Evolutionary conservation across 2,329 filamentous ascomycete species (phyloP).

Genomic region (Sporothrix sp.): DNA sequence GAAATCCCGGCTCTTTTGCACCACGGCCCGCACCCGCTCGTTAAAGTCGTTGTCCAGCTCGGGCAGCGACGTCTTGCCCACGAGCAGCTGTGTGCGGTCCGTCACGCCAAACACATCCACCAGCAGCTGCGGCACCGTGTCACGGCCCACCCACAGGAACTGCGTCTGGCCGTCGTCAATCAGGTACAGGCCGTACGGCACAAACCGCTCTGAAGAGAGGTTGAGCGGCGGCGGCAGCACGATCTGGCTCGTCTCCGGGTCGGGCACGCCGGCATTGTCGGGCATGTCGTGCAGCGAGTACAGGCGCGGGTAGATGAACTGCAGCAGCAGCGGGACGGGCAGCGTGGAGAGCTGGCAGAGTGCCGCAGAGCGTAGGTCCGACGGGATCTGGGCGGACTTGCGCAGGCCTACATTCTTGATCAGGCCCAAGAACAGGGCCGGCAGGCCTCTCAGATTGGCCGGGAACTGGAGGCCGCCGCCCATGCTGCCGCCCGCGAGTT

Average conservation of each 20-base stretch:
- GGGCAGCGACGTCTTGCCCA: slow-evolving; percentile 81
- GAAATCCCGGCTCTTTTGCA: slow-evolving; percentile 88
- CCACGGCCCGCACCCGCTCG: slow-evolving; percentile 79
- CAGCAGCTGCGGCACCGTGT: slow-evolving; percentile 82
- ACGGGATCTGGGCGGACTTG: slow-evolving; percentile 87
- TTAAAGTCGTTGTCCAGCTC: slow-evolving; percentile 94
- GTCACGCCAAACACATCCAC: slow-evolving; percentile 82
- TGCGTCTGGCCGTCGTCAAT: slow-evolving; percentile 97
- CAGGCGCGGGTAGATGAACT: slow-evolving; percentile 80
- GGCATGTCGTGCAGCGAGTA: slow-evolving; percentile 96
- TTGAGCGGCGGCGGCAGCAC: slow-evolving; percentile 76
- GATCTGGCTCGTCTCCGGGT: slow-evolving; percentile 80
- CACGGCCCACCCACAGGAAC: slow-evolving; percentile 92
- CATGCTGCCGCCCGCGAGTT: slow-evolving; percentile 91
- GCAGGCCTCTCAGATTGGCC: slow-evolving; percentile 78
- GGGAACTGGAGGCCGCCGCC: slow-evolving; percentile 91
- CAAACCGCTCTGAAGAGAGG: slow-evolving; percentile 77
- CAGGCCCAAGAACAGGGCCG: slow-evolving; percentile 81
- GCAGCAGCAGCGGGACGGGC: slow-evolving; percentile 78
- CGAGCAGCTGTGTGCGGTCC: slow-evolving; percentile 74
- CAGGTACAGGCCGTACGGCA: slow-evolving; percentile 84
- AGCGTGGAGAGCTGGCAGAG: slow-evolving; percentile 91
- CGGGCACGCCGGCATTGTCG: slow-evolving; percentile 77
- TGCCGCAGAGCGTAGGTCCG: slow-evolving; percentile 85
- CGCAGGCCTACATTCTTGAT: slow-evolving; percentile 94